These are phyloP conservation scores for Fusarium hainanense DNA, from an alignment of 2,329 filamentous ascomycete genomes.

Conservation along the genomic window DNA sequence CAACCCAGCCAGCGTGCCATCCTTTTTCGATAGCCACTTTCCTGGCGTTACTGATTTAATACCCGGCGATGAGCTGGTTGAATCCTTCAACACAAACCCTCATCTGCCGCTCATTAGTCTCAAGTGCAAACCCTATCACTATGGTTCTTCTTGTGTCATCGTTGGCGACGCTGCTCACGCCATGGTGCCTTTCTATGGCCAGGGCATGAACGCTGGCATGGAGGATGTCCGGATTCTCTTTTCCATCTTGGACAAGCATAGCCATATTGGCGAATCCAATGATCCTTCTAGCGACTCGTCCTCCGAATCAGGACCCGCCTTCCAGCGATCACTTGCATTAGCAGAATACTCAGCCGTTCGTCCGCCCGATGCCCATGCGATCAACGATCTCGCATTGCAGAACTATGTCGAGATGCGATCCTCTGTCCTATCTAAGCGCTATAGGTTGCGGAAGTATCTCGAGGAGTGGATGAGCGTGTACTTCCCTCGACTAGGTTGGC, in stretches of 20 bases:
- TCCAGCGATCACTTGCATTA: conserved; percentile 73
- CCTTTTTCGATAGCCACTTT: conserved; percentile 86
- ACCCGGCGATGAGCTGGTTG: conserved; percentile 71
- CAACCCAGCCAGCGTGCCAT: conserved; percentile 67
- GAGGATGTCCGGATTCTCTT: conserved; percentile 95
- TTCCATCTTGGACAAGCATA: conserved; percentile 78
- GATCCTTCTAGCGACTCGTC: conserved; percentile 51
- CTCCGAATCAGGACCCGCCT: conserved; percentile 57
- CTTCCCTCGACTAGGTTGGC: conserved; percentile 83
- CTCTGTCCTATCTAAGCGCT: conserved; percentile 80
- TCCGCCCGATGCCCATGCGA: conserved; percentile 82
- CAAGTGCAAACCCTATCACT: conserved; percentile 92
- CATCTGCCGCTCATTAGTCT: conserved; percentile 94
- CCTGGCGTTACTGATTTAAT: conserved; percentile 85
- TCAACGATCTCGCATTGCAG: conserved; percentile 89
- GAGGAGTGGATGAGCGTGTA: conserved; percentile 86
- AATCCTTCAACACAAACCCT: conserved; percentile 83
- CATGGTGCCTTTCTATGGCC: conserved; percentile 98
- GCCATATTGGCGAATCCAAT: conserved; percentile 58
- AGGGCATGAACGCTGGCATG: conserved; percentile 96
- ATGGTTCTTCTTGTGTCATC: conserved; percentile 79
- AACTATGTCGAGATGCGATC: conserved; percentile 96
- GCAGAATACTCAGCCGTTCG: conserved; percentile 80
- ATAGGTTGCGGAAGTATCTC: conserved; percentile 83
- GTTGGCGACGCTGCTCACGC: conserved; percentile 95